These are phyloP conservation scores for Macrotyloma uniflorum DNA, from an alignment of 306 rosid species.

Conservation along the genomic window DNA sequence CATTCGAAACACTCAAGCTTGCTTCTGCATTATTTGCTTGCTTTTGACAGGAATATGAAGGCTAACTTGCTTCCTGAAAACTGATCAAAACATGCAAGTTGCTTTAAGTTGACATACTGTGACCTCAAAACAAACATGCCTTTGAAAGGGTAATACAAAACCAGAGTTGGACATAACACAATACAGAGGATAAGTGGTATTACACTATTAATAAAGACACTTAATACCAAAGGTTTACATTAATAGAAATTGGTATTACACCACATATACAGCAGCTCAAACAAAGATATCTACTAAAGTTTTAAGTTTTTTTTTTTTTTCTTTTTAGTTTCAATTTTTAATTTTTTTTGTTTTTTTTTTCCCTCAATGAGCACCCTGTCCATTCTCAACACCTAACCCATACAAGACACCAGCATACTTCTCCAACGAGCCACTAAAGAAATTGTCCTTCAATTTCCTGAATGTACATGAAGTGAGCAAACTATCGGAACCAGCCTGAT, in stretches of 20 bases:
- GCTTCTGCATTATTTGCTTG: background rate
- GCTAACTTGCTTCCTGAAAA: background rate
- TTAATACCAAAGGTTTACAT: slow-evolving; percentile 45
- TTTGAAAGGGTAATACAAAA: background rate
- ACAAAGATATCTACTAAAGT: slow-evolving; percentile 34
- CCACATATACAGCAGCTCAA: slow-evolving; percentile 39
- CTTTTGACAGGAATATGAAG: background rate
- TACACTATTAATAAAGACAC: slow-evolving; percentile 35
- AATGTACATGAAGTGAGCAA: slow-evolving; percentile 57
- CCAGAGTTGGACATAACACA: background rate
- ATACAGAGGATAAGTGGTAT: background rate
- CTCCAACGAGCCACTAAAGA: slow-evolving; percentile 62
- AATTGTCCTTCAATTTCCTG: slow-evolving; percentile 56
- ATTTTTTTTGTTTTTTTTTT: background rate
- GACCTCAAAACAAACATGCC: background rate
- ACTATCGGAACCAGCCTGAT: slow-evolving; percentile 62
- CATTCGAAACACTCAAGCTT: background rate
- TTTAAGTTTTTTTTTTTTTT: slow-evolving; percentile 15
- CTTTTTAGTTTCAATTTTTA: background rate
- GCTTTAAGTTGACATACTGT: background rate
- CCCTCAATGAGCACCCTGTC: slow-evolving; percentile 40
- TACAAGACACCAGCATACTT: slow-evolving; percentile 63
- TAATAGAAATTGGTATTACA: slow-evolving; percentile 28
- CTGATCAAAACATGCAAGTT: background rate
- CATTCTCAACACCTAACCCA: slow-evolving; percentile 62